A percentile compares a stretch with the other conserved stretches of the same genome.
These are phyloP conservation scores for Drechmeria coniospora DNA, from an alignment of 2,329 filamentous ascomycete species.

Conservation along the genomic window DNA sequence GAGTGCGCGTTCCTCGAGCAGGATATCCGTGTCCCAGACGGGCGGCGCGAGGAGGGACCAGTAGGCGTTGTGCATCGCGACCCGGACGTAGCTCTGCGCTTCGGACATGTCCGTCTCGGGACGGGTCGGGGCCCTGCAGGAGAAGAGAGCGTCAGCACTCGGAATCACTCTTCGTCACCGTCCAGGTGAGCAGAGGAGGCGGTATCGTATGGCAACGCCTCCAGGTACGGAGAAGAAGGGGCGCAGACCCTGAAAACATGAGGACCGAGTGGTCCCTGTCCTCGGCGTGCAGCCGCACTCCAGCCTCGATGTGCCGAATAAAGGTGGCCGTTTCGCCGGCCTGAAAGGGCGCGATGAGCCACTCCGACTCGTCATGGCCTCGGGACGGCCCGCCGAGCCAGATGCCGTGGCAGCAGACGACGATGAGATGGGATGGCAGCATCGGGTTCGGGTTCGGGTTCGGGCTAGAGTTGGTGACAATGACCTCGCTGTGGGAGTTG, in stretches of 20 bases:
- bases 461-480: not conserved
- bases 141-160: not conserved
- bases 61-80: conserved; percentile 30
- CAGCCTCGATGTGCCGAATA: conserved; percentile 55
- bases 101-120: conserved; percentile 40
- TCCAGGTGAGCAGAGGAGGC: not conserved
- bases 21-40: conserved; percentile 17
- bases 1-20: conserved; percentile 55
- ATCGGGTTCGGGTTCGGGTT: not conserved
- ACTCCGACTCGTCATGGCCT: conserved; percentile 43
- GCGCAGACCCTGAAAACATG: conserved; percentile 54
- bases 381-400: conserved; percentile 44
- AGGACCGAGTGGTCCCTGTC: conserved; percentile 33
- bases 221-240: not conserved
- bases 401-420: conserved; percentile 77
- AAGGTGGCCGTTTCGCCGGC: conserved; percentile 65
- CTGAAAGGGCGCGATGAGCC: conserved; percentile 67
- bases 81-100: conserved; percentile 44
- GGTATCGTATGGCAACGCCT: not conserved
- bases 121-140: conserved; percentile 46
- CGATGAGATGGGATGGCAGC: conserved; percentile 38
- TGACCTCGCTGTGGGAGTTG: not conserved
- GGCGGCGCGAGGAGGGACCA: conserved; percentile 22
- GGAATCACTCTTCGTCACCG: not conserved
- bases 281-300: conserved; percentile 35